Evolutionary conservation across 768 basidiomycete genomes (phyloP), one percentile per base, ranked within the genome.

Genomic region (Krasilnikovozyma curviuscula): DNA sequence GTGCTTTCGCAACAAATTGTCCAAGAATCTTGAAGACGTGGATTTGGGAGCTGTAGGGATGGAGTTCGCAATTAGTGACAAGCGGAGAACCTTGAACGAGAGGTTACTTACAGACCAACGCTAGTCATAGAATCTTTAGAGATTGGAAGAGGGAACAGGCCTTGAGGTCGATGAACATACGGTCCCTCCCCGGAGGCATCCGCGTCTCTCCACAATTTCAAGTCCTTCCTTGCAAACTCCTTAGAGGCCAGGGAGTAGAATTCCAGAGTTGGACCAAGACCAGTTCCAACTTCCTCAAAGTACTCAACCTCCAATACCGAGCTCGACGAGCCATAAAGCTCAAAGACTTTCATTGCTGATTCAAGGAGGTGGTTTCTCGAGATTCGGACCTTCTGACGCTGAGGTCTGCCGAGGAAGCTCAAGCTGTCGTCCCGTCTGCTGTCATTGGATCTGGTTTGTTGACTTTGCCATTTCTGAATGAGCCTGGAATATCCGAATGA

Each of bases 201-300:
- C 2, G 78, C 77, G 59, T 86, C 84, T 49, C 86, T 73, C 93
- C 93, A 97, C 27, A 95, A 72, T 65, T 82, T 81, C 56, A 95
- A 68, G 51, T 83, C 77, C 57, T 79, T 75, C 46, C 83, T 70
- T 0, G 86, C 86, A 63, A 97, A 97, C 64, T 95, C 93, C 58
- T 79, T 82, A 35, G 84, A 91, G 7, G 88, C 93, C 42, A 97
- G 67, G n/a, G 89, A 83, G 64, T 97, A 98, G 67, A 98, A 98
- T 67, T 98, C 93, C 21, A 97, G 71, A 23, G 93, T 97, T 7
- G 93, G 93, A 3, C 93, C 93, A 10, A 98, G 69, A 18, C 93
- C 93, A 7, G 91, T 97, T 18, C 93, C 93, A 40, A 95, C 89
- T 69, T 98, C 93, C 60, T 93, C 86, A 59, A 95, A 95, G 67